phyloP scores from a whole-genome alignment of 2,329 filamentous ascomycete genomes.

The Phymatotrichopsis omnivora region DNA sequence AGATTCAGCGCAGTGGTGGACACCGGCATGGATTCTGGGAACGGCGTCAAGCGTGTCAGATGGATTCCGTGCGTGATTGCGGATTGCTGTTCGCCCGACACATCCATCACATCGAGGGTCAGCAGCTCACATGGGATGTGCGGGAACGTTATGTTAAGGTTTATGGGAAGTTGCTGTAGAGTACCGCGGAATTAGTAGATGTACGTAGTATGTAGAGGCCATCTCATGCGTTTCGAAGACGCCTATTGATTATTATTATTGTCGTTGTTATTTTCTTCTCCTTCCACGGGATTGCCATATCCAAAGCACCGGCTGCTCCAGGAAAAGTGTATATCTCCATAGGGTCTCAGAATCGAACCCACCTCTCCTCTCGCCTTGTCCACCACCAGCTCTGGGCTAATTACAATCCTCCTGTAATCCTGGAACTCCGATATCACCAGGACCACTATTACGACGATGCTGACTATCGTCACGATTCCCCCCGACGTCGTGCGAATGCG shows the following conservation, averaged over 20 bases:
- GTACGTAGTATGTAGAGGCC: too few species aligned
- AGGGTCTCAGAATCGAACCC: neutral
- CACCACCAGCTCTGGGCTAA: constrained; percentile 87
- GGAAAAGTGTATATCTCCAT: neutral
- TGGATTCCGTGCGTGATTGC: constrained; percentile 86
- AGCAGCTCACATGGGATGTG: constrained; percentile 87
- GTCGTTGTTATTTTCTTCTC: neutral
- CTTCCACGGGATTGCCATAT: neutral
- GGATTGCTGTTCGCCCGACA: constrained; percentile 91
- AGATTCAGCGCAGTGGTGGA: constrained; percentile 25
- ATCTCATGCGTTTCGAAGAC: too few species aligned
- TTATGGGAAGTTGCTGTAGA: constrained; percentile 94
- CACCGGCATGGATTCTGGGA: constrained; percentile 42
- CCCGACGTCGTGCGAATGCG: constrained; percentile 90
- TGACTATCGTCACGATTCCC: constrained; percentile 86
- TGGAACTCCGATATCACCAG: constrained; percentile 92
- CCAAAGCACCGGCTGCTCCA: neutral
- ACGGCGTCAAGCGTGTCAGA: constrained; percentile 72
- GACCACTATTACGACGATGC: constrained; percentile 76
- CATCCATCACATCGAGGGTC: constrained; percentile 98
- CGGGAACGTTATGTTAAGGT: constrained; percentile 93
- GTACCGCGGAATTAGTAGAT: constrained; percentile 36
- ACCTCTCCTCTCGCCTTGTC: constrained; percentile 75
- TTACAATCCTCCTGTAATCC: constrained; percentile 76
- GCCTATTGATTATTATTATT: neutral